Conservation (phyloP, 2,329 filamentous ascomycete genomes). For the Elsinoe fawcettii region DNA sequence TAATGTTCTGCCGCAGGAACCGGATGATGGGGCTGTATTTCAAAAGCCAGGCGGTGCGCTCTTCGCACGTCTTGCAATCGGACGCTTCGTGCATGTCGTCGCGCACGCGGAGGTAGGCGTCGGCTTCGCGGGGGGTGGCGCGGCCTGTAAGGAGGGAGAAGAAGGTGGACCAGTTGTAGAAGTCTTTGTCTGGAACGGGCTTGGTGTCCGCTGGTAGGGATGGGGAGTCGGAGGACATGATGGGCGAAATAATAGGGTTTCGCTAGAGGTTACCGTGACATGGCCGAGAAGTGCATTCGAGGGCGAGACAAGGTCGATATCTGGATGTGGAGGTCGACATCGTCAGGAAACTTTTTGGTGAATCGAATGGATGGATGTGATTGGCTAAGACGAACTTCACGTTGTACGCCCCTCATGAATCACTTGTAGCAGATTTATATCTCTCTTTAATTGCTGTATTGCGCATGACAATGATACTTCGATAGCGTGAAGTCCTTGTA, state of each 20-base stretch:
- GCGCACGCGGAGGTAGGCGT: constrained; percentile 69
- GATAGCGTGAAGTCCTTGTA: not conserved
- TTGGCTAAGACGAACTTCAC: constrained; percentile 12
- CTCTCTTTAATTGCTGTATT: not conserved
- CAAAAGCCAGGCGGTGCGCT: constrained; percentile 75
- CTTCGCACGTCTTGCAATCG: constrained; percentile 76
- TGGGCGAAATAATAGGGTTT: not conserved
- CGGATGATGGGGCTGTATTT: constrained; percentile 76
- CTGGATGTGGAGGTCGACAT: not conserved
- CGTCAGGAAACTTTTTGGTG: constrained; percentile 10
- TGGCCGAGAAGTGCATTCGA: not conserved
- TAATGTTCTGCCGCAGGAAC: constrained; percentile 77
- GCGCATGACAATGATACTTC: not conserved
- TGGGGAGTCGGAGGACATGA: constrained; percentile 11
- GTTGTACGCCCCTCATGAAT: not conserved
- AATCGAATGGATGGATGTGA: constrained; percentile 10
- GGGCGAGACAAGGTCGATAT: not conserved
- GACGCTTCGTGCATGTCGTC: constrained; percentile 66
- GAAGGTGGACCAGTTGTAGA: constrained; percentile 68
- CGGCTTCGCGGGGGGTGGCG: constrained; percentile 60
- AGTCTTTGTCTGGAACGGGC: constrained; percentile 26
- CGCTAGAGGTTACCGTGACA: not conserved
- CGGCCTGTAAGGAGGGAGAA: constrained; percentile 72
- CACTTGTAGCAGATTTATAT: not conserved
- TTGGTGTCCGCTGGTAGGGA: constrained; percentile 12